These are phyloP conservation scores for Thalassiosira hispida DNA, from an alignment of 352 stramenopile species.

Conservation along the genomic window DNA sequence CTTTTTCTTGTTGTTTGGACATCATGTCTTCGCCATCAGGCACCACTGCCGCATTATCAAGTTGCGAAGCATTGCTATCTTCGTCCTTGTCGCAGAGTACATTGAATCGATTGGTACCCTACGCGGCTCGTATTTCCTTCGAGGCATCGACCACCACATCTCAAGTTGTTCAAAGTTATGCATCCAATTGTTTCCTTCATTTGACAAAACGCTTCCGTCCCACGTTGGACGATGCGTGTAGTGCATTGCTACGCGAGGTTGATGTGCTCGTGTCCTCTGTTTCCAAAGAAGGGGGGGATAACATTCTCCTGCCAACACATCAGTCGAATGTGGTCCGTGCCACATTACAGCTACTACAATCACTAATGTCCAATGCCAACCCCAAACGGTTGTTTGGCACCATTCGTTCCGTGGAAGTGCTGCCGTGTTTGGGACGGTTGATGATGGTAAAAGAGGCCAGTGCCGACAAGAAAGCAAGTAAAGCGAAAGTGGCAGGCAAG, in stretches of 20 bases:
- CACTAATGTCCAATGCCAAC: conserved; percentile 26
- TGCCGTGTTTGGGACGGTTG: conserved; percentile 31
- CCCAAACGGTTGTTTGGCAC: conserved; percentile 38
- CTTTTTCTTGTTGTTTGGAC: conserved; percentile 37
- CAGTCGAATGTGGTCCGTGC: conserved; percentile 13
- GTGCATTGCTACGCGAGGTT: conserved; percentile 39
- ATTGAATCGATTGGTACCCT: conserved; percentile 62
- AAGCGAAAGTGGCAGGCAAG: no score
- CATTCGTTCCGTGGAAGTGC: conserved; percentile 26
- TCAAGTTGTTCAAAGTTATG: conserved; percentile 10
- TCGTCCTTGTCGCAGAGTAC: conserved; percentile 43
- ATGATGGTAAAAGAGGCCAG: conserved; percentile 44
- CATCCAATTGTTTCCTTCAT: conserved; percentile 47
- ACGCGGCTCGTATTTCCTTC: conserved; percentile 34
- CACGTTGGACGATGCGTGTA: conserved; percentile 59
- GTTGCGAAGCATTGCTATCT: conserved; percentile 20
- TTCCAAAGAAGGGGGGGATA: neutral
- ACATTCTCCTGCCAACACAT: neutral
- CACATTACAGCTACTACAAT: conserved; percentile 23
- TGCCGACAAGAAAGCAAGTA: neutral
- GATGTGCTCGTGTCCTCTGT: conserved; percentile 12
- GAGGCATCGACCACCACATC: neutral
- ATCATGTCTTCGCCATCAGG: neutral
- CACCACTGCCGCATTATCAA: neutral
- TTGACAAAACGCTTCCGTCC: conserved; percentile 56